These are phyloP conservation scores for Talaromyces liani DNA, from an alignment of 495 filamentous ascomycete species.

Conservation along the genomic window DNA sequence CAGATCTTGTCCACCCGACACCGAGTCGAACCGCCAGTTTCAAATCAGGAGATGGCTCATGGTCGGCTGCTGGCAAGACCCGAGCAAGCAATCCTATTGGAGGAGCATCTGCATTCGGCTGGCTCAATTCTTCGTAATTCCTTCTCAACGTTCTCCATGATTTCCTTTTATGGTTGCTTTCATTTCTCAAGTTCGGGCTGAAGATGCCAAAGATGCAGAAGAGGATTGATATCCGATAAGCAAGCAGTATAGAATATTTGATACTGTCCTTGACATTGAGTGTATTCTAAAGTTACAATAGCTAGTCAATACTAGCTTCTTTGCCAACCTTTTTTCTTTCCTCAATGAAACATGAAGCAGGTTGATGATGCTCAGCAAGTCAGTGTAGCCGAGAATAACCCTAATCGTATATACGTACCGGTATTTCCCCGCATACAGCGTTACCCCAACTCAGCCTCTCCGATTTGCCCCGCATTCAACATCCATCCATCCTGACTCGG, in stretches of 20 bases:
- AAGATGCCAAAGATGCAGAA: background rate
- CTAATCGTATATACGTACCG: background rate
- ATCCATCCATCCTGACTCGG: background rate
- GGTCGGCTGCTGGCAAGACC: conserved; percentile 40
- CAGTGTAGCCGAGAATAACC: background rate
- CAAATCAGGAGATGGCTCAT: conserved; percentile 19
- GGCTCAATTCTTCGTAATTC: conserved; percentile 53
- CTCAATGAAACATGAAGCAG: background rate
- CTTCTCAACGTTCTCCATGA: background rate
- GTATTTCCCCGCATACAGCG: background rate
- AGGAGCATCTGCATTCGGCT: conserved; percentile 91
- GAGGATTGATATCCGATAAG: background rate
- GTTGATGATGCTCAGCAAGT: background rate
- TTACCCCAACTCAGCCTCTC: background rate
- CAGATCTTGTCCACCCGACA: conserved; percentile 17
- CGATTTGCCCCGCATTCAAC: conserved; percentile 4
- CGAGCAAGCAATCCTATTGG: conserved; percentile 72
- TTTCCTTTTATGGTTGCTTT: background rate
- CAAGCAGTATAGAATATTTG: background rate
- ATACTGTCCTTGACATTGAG: background rate
- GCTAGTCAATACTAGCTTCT: background rate
- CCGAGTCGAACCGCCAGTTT: conserved; percentile 17
- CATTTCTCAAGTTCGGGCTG: background rate
- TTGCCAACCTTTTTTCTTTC: background rate
- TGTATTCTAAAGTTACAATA: background rate